phyloP scores from a whole-genome alignment of 163 green algal genomes.

The Scenedesmus sp. region DNA sequence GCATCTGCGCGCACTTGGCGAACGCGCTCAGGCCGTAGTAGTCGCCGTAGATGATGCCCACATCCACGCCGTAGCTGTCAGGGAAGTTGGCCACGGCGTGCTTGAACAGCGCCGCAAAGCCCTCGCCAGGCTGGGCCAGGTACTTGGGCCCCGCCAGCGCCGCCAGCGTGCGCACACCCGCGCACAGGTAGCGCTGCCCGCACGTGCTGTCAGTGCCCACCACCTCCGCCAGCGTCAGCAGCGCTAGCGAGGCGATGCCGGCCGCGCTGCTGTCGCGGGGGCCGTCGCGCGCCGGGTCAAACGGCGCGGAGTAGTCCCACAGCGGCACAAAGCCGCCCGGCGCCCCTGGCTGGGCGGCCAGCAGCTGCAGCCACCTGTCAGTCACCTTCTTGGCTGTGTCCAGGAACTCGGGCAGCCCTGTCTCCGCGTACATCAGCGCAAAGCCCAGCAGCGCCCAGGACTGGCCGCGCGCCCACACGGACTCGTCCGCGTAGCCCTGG shows the following conservation, averaged over 20 bases:
- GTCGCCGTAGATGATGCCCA: constrained; percentile 38
- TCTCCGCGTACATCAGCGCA: background rate
- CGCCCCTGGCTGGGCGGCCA: background rate
- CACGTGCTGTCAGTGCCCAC: background rate
- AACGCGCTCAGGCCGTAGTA: constrained; percentile 35
- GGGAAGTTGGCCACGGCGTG: constrained; percentile 31
- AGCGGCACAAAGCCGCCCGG: constrained; percentile 17
- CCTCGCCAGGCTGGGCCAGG: background rate
- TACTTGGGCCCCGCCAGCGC: background rate
- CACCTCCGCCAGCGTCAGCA: constrained; percentile 37
- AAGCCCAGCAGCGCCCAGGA: constrained; percentile 28
- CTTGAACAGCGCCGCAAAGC: constrained; percentile 21
- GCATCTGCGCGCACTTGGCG: constrained; percentile 31
- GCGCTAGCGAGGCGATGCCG: constrained; percentile 26
- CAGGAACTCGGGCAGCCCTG: constrained; percentile 17
- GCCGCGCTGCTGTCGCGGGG: constrained; percentile 38
- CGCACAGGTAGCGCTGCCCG: constrained; percentile 32
- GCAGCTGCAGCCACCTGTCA: constrained; percentile 34
- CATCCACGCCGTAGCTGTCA: constrained; percentile 9
- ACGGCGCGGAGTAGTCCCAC: constrained; percentile 46
- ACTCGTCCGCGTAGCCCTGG: constrained; percentile 17
- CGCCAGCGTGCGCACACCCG: constrained; percentile 18
- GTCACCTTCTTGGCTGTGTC: background rate
- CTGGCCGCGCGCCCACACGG: constrained; percentile 30
- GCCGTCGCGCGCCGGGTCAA: background rate